These are phyloP conservation scores for Plasmodium sp. DNA, from an alignment of 169 alveolate species.

Conservation along the genomic window DNA sequence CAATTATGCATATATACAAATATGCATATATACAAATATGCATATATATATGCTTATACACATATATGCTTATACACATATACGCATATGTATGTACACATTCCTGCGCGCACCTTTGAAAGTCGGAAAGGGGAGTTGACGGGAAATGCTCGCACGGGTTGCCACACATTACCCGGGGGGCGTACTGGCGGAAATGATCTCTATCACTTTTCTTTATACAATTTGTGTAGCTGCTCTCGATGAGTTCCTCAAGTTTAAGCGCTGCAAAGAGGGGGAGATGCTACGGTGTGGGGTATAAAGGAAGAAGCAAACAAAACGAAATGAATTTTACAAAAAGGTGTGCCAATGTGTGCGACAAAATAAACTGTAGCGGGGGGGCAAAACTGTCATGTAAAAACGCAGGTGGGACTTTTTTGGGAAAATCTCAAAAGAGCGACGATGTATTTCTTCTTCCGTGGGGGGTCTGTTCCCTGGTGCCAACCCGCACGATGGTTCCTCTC, in stretches of 20 bases:
- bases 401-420: not conserved
- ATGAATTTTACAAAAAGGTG: not conserved
- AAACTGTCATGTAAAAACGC: not conserved
- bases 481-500: not conserved
- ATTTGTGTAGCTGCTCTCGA: constrained; percentile 58
- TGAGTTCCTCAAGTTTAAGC: constrained; percentile 45
- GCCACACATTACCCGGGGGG: constrained; percentile 59
- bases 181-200: constrained; percentile 53
- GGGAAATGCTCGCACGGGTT: constrained; percentile 67
- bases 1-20: not conserved
- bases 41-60: too few relatives aligned
- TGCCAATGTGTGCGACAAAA: not conserved
- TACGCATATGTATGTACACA: not conserved
- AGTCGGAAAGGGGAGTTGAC: constrained; percentile 37
- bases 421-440: not conserved
- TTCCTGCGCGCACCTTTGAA: constrained; percentile 29
- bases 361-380: not conserved
- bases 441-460: not conserved
- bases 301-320: not conserved
- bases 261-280: not conserved
- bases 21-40: not conserved
- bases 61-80: not conserved
- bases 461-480: not conserved
- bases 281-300: not conserved
- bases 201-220: constrained; percentile 68